Conservation (phyloP, 306 rosid genomes). For the Rosa rugosa region DNA sequence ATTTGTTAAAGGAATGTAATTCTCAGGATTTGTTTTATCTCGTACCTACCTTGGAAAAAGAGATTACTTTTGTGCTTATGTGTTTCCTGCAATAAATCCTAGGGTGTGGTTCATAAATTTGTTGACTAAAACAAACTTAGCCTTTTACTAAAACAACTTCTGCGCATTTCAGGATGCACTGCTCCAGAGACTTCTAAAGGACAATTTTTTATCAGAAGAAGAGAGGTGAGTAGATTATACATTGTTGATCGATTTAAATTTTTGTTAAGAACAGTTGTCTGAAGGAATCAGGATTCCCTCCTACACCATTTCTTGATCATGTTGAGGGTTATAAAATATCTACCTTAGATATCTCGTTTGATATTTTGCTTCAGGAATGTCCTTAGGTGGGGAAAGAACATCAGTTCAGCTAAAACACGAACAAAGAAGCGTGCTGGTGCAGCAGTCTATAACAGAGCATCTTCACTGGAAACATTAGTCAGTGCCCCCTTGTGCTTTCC, state of each 20-base stretch:
- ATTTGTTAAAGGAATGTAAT: too few relatives aligned
- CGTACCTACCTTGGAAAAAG: too few relatives aligned
- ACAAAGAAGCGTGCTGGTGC: constrained; percentile 87
- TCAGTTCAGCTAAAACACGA: constrained; percentile 67
- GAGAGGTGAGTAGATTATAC: constrained; percentile 63
- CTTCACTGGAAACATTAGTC: constrained; percentile 88
- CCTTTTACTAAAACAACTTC: constrained; percentile 9
- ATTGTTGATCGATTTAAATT: constrained; percentile 5
- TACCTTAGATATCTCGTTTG: constrained; percentile 4
- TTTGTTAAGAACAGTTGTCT: constrained; percentile 15
- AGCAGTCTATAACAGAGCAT: constrained; percentile 86
- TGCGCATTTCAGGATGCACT: constrained; percentile 66
- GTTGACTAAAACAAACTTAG: neutral
- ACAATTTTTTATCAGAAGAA: constrained; percentile 60
- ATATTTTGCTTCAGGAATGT: constrained; percentile 58
- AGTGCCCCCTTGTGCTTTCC: constrained; percentile 34
- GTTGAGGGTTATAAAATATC: neutral
- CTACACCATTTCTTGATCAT: neutral
- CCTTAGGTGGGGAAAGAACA: constrained; percentile 96
- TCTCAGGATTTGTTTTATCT: too few relatives aligned
- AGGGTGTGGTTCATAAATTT: neutral
- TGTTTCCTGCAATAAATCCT: neutral
- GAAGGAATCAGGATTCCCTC: constrained; percentile 14
- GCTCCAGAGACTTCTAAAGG: constrained; percentile 74
- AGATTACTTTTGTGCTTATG: neutral